A percentile compares a stretch with the other conserved stretches of the same genome.
These are phyloP conservation scores for Ascochyta pisi DNA, from an alignment of 2,329 filamentous ascomycete species.

Conservation along the genomic window DNA sequence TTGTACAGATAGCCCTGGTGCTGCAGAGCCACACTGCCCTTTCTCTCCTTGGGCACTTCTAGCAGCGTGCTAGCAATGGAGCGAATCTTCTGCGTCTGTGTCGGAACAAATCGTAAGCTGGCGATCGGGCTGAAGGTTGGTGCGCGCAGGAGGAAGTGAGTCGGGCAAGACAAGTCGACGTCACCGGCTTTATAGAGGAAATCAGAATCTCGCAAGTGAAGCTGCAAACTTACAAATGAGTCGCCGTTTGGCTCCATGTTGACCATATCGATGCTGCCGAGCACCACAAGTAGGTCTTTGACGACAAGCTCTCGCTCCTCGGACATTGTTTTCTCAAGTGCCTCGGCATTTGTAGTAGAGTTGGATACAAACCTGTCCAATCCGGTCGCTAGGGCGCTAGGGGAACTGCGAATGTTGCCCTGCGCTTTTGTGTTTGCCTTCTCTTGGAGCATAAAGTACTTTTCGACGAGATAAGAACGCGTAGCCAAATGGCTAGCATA, in stretches of 20 bases:
- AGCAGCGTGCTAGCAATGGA: constrained; percentile 83
- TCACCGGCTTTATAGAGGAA: constrained; percentile 16
- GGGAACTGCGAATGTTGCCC: constrained; percentile 48
- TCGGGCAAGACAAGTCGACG: constrained; percentile 13
- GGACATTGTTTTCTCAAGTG: constrained; percentile 69
- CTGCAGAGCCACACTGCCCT: constrained; percentile 60
- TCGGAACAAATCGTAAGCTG: constrained; percentile 36
- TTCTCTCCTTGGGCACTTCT: constrained; percentile 63
- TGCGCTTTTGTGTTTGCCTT: constrained; percentile 58
- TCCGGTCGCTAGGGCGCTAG: constrained; percentile 33
- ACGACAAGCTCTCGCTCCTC: constrained; percentile 83
- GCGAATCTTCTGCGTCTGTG: constrained; percentile 79
- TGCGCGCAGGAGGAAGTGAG: constrained; percentile 14
- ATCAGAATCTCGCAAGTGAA: constrained; percentile 23
- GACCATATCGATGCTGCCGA: constrained; percentile 79
- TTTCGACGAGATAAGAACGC: constrained; percentile 83
- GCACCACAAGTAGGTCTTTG: constrained; percentile 75
- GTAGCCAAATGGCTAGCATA: constrained; percentile 82
- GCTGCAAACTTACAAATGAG: constrained; percentile 62
- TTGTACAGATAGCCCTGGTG: constrained; percentile 74
- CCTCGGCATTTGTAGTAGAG: constrained; percentile 42
- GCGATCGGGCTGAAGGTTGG: constrained; percentile 20
- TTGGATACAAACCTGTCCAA: constrained; percentile 38
- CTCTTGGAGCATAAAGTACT: constrained; percentile 80
- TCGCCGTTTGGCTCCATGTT: constrained; percentile 79